These are phyloP conservation scores for Mycena crocata DNA, from an alignment of 768 basidiomycete species.

Conservation along the genomic window DNA sequence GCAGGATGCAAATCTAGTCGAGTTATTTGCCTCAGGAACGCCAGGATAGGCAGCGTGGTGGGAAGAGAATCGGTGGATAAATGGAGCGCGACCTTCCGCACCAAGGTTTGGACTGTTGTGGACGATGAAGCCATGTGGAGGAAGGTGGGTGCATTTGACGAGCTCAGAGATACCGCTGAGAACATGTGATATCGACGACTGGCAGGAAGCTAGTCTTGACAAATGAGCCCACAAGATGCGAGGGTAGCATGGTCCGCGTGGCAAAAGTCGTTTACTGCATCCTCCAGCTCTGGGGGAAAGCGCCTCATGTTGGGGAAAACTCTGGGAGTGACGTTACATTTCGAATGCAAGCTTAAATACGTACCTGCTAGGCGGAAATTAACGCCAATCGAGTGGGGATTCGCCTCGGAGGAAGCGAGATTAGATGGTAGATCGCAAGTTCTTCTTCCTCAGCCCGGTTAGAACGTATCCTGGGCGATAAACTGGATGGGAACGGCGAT, in stretches of 20 bases:
- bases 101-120: neutral
- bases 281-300: slow-evolving; percentile 34
- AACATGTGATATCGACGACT: slow-evolving; percentile 34
- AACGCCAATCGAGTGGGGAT: too few species aligned
- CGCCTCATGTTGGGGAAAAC: slow-evolving; percentile 17
- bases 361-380: too few species aligned
- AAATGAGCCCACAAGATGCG: slow-evolving; percentile 33
- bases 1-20: slow-evolving; percentile 5
- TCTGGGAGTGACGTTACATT: too few species aligned
- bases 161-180: slow-evolving; percentile 19
- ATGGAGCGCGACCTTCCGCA: slow-evolving; percentile 20
- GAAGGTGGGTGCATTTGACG: slow-evolving; percentile 3
- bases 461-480: too few species aligned
- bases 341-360: too few species aligned
- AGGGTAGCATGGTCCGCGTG: slow-evolving; percentile 29
- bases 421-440: too few species aligned
- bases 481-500: too few species aligned
- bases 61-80: slow-evolving; percentile 12
- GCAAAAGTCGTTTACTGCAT: slow-evolving; percentile 33
- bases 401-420: too few species aligned
- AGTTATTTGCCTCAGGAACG: neutral
- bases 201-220: slow-evolving; percentile 31
- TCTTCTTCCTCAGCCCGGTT: too few species aligned
- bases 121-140: slow-evolving; percentile 9
- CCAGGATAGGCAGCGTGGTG: slow-evolving; percentile 6